Conservation (phyloP, 1,139 yeast species). For the Saccharomyces hybrid region DNA sequence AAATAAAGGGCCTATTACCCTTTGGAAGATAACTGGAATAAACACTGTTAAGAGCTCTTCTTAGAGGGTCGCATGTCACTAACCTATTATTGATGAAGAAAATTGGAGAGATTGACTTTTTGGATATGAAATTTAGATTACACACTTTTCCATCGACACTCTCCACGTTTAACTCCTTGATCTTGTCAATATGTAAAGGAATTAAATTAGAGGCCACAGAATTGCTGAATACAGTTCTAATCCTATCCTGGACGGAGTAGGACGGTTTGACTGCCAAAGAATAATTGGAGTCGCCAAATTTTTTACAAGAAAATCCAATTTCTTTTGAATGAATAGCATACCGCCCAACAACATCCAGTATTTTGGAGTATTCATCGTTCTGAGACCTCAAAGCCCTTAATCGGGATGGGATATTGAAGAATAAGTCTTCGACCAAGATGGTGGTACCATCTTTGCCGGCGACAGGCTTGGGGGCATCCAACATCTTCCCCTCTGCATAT, state of each 20-base stretch:
- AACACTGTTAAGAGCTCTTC: constrained; percentile 57
- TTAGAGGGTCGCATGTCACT: constrained; percentile 74
- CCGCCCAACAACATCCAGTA: constrained; percentile 75
- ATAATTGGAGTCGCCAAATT: constrained; percentile 56
- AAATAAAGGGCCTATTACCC: constrained; percentile 72
- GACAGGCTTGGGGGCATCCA: constrained; percentile 53
- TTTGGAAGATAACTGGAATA: constrained; percentile 68
- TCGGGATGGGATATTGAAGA: constrained; percentile 82
- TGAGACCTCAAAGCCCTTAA: constrained; percentile 56
- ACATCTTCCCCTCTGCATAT: constrained; percentile 56
- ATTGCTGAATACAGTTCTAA: constrained; percentile 66
- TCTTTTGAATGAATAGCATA: constrained; percentile 68
- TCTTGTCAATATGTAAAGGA: constrained; percentile 1
- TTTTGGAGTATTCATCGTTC: constrained; percentile 66
- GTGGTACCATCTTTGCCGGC: constrained; percentile 91
- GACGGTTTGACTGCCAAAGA: constrained; percentile 49
- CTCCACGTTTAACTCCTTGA: constrained; percentile 43
- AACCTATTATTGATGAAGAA: constrained; percentile 80
- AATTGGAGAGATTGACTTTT: constrained; percentile 57
- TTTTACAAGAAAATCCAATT: constrained; percentile 75
- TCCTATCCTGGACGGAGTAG: constrained; percentile 50
- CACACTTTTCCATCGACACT: constrained; percentile 55
- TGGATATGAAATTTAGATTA: constrained; percentile 62
- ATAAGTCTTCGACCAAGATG: constrained; percentile 76
- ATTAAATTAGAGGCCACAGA: constrained; percentile 55